Base-by-base conservation (phyloP, 2,329 filamentous ascomycete species). In the Epichloe amarillans region DNA sequence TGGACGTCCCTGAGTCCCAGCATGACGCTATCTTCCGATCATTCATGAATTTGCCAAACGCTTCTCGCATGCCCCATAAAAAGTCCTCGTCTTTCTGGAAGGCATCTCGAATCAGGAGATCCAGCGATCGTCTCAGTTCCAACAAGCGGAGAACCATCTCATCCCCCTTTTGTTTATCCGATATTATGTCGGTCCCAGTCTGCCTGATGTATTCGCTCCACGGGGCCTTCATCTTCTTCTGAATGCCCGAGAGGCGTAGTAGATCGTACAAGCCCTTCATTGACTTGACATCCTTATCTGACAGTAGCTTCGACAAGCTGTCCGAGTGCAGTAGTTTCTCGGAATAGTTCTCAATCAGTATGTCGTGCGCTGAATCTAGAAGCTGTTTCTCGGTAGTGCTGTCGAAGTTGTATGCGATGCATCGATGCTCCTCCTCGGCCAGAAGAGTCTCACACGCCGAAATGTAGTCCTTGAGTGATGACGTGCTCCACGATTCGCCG, bases 31-130 rank as follows among this genome's bases (percentile, higher is more conserved):
- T 82, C 61, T 83, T 86, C 62, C 84, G 84, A 65, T 93, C 87
- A 65, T 98, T 98, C 75, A 98, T 95, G 60, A 97, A 96, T 1
- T 74, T 77, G 49, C 86, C 83, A 62, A 98, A 97, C 0, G 88
- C 79, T 60, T 96, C 88, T 51, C 93, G 80, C 57, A 98, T 74
- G 11, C 77, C 80, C 64, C 90, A 86, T 0, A 82, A 77, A 46
- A 97, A 82, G 21, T 80, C 76, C n/a, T 88, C 80, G 57, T 95
- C 80, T 49, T 80, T 81, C 45, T 77, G 74, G 61, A 98, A 96
- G 0, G 88, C 83, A 46, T 84, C 78, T 40, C 81, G 79, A 63
- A 88, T 84, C 58, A 91, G 82, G 40, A 82, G 69, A 61, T 96
- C 89, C 8, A 96, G 72, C 35, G 83, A 79, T 46, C 82, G 78